Percentiles rank a stretch among this genome's conserved stretches.
phyloP scores from a whole-genome alignment of 2,329 filamentous ascomycete species.

The Dichotomopilus funicola region DNA sequence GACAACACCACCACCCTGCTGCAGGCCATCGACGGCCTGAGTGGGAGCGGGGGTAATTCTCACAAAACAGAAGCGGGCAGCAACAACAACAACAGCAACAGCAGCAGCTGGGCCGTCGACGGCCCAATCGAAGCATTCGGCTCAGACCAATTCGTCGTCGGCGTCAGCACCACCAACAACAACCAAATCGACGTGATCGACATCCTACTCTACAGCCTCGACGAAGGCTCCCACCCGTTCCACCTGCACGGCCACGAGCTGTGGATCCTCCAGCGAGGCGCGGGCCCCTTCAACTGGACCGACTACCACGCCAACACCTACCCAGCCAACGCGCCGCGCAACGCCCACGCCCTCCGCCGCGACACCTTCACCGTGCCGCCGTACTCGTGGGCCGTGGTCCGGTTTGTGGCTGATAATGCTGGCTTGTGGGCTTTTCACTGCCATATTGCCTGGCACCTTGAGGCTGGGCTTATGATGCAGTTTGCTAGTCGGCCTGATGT shows the following conservation, averaged over 20 bases:
- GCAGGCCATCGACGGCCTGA: neutral
- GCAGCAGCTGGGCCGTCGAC: neutral
- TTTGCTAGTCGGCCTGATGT: constrained; percentile 27
- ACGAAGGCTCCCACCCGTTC: constrained; percentile 4
- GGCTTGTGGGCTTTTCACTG: constrained; percentile 55
- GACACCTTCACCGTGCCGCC: constrained; percentile 40
- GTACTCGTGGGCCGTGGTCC: constrained; percentile 30
- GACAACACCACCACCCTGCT: neutral
- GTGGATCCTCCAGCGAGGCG: neutral
- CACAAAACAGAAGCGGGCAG: neutral
- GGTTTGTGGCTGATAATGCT: constrained; percentile 51
- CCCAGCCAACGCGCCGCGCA: neutral
- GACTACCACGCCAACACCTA: neutral
- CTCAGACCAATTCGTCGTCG: neutral
- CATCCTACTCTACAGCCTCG: constrained; percentile 3
- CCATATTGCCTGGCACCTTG: constrained; percentile 52
- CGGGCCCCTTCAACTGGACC: constrained; percentile 1
- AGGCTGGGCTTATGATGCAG: constrained; percentile 55
- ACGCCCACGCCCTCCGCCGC: constrained; percentile 43
- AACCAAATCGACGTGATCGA: neutral
- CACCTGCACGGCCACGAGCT: constrained; percentile 6
- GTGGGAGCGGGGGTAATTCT: neutral
- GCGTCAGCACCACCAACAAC: neutral
- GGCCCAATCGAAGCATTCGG: neutral
- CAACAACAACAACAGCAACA: neutral